These are phyloP conservation scores for Stemphylium lycopersici DNA, from an alignment of 2,329 filamentous ascomycete genomes.

Conservation along the genomic window DNA sequence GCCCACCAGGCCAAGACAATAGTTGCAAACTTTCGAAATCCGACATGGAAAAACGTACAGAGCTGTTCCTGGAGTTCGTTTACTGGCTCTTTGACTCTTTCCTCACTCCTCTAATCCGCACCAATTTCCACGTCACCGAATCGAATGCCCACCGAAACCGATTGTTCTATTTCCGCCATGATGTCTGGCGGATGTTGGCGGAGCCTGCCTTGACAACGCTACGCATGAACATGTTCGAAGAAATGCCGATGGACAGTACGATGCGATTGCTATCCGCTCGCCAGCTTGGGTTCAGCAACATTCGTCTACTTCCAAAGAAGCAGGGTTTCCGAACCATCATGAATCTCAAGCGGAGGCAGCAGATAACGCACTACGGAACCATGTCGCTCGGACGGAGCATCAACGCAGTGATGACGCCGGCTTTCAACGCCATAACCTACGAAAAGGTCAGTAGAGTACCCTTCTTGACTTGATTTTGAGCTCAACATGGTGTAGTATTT, in stretches of 20 bases:
- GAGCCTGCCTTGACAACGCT: constrained; percentile 73
- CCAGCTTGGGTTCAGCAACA: constrained; percentile 74
- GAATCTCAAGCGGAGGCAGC: constrained; percentile 74
- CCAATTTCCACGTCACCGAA: constrained; percentile 94
- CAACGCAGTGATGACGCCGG: constrained; percentile 72
- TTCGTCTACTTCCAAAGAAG: constrained; percentile 84
- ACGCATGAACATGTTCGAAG: constrained; percentile 77
- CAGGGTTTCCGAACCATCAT: constrained; percentile 80
- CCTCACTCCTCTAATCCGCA: constrained; percentile 82
- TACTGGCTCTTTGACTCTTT: constrained; percentile 95
- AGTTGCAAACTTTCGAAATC: constrained; percentile 68
- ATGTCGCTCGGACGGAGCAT: constrained; percentile 67
- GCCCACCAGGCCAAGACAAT: constrained; percentile 55
- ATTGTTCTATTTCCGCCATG: constrained; percentile 93
- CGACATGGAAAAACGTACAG: constrained; percentile 75
- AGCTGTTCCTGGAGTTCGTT: constrained; percentile 82
- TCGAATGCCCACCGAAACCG: constrained; percentile 79
- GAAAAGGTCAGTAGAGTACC: constrained; percentile 67
- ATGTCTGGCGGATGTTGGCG: constrained; percentile 80
- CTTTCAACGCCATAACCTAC: constrained; percentile 76
- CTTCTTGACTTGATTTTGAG: background rate
- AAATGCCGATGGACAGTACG: constrained; percentile 67
- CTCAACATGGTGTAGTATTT: constrained; percentile 31
- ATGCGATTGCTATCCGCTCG: constrained; percentile 65
- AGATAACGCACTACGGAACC: constrained; percentile 60